Conservation (phyloP, 1,139 yeast species). For the Pichia sp. region DNA sequence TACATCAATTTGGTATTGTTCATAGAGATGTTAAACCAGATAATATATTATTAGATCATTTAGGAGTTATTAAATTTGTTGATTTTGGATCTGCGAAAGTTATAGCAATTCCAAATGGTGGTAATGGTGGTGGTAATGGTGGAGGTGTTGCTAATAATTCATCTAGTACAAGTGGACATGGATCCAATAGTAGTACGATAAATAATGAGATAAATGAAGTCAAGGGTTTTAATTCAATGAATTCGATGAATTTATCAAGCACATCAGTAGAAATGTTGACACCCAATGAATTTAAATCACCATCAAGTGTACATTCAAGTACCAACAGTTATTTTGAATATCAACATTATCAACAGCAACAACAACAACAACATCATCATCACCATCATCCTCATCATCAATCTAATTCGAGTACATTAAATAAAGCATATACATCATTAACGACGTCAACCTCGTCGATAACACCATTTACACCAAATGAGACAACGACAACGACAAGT, state of each 20-base stretch:
- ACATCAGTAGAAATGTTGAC: neutral
- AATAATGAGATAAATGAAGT: neutral
- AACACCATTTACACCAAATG: neutral
- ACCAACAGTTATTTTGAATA: constrained; percentile 4
- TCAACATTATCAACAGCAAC: neutral
- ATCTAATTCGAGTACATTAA: neutral
- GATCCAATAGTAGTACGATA: neutral
- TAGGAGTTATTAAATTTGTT: constrained; percentile 89
- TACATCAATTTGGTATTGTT: constrained; percentile 93
- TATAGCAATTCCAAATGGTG: constrained; percentile 62
- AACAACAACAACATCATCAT: too few species aligned
- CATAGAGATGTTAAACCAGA: constrained; percentile 97
- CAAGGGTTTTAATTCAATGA: too few species aligned
- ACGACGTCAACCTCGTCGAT: constrained; percentile 6
- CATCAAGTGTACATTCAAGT: constrained; percentile 7
- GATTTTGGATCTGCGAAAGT: constrained; percentile 98
- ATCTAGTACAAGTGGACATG: neutral
- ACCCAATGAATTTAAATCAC: neutral
- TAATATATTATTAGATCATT: constrained; percentile 81
- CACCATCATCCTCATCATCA: neutral
- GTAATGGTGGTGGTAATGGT: neutral
- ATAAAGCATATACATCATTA: neutral
- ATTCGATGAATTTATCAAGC: neutral
- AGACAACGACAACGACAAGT: neutral
- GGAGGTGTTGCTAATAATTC: neutral